Percentiles rank a stretch among this genome's conserved stretches.
These are phyloP conservation scores for Phyllosticta citribraziliensis DNA, from an alignment of 2,329 filamentous ascomycete species.

Conservation along the genomic window DNA sequence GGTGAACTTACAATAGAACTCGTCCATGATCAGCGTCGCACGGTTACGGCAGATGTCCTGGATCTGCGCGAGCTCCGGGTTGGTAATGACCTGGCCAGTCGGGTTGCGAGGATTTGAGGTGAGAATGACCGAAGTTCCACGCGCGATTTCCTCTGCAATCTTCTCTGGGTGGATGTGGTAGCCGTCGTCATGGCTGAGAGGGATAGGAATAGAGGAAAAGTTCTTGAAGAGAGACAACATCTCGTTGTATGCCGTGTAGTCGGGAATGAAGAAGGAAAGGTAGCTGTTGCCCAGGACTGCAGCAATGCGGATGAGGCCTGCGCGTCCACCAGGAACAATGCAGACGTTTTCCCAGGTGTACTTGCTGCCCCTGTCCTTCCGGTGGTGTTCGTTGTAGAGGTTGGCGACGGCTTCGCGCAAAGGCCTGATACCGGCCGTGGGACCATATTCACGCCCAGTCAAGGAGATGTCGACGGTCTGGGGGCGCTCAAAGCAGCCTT, in stretches of 20 bases:
- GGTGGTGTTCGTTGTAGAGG: conserved; percentile 88
- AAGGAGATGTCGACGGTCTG: conserved; percentile 67
- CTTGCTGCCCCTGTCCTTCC: conserved; percentile 74
- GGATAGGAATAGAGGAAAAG: conserved; percentile 41
- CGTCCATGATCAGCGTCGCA: conserved; percentile 87
- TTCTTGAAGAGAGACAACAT: conserved; percentile 95
- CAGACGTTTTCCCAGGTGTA: conserved; percentile 98
- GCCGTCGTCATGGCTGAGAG: conserved; percentile 71
- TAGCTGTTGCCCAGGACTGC: conserved; percentile 89
- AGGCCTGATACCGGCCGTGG: conserved; percentile 87
- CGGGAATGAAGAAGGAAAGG: conserved; percentile 81
- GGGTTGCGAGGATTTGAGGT: conserved; percentile 95
- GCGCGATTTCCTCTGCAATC: conserved; percentile 81
- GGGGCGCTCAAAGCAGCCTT: conserved; percentile 78
- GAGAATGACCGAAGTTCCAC: conserved; percentile 69
- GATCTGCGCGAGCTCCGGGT: conserved; percentile 78
- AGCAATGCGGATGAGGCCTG: conserved; percentile 87
- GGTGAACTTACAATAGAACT: conserved; percentile 60
- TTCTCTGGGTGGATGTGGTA: conserved; percentile 93
- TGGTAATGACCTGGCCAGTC: conserved; percentile 76
- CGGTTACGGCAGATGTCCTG: conserved; percentile 87
- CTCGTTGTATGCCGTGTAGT: conserved; percentile 96
- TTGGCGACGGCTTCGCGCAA: conserved; percentile 80
- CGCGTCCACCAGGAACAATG: conserved; percentile 87
- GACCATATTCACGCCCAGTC: conserved; percentile 76